Base-by-base conservation (phyloP, 495 filamentous ascomycete genomes). In the Barbatosphaeria neglecta region DNA sequence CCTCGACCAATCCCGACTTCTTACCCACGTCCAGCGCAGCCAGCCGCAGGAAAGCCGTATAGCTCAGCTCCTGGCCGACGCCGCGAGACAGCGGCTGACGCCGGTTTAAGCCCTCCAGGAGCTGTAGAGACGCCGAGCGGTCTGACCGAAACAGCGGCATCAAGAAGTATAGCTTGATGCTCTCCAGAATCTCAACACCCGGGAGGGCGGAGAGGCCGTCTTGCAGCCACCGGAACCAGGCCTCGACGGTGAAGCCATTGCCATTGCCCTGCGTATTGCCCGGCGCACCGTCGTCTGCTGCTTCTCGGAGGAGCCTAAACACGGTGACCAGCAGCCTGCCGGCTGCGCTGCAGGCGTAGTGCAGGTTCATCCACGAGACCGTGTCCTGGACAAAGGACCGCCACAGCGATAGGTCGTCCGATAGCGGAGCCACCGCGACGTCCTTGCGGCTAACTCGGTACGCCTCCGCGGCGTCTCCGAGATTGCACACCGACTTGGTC, bases 11-110 rank as follows among this genome's bases (percentile, higher is more conserved):
- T 0, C 86, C 87, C 28, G 76, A 64, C 45, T 90, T 87, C 67
- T 92, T 93, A 15, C 83, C 87, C 10, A 81, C 70, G 51, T 88
- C 82, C 25, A 95, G 67, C 16, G 83, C 75, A 38, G 80, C 75
- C 46, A 88, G 22, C 33, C 82, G 70, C 41, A 81, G 49, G 22
- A 65, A 53, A 0, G 78, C 68, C 23, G 77, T 71, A 44, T 83
- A 72, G 15, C 75, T 70, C 37, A 72, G 46, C 20, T 64, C 61
- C 22, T 68, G 61, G 37, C 62, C 63, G 4, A 59, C 52, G 44
- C 64, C 68, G n/a, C 66, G 57, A 18, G 67, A 66, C 11, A 67
- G 60, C 15, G 64, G 50, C 46, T 64, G 55, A 11, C 53, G 50
- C 3, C 50, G 62, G 43, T 43, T 71, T 39, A 59, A 66, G 11